Evolutionary conservation across 495 filamentous ascomycete genomes (phyloP).

Genomic region (Paragyromitra xinjiangensis): DNA sequence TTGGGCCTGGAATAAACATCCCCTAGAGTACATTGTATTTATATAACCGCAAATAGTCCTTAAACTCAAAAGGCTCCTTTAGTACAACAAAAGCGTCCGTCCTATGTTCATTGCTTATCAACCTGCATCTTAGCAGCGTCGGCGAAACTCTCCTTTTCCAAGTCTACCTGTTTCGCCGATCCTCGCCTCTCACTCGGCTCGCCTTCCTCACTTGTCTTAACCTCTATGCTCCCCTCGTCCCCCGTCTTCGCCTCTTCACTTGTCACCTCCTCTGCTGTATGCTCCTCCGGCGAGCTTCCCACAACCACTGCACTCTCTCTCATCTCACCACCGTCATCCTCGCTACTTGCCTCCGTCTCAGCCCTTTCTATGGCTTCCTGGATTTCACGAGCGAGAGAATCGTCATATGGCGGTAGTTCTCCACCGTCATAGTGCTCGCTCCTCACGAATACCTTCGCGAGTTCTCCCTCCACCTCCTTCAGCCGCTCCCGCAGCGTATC

Average conservation of each 20-base stretch:
- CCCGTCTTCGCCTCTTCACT: constrained; percentile 18
- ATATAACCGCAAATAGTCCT: background rate
- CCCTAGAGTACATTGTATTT: constrained; percentile 32
- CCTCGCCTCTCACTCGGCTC: background rate
- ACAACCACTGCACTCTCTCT: constrained; percentile 24
- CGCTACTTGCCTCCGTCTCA: constrained; percentile 32
- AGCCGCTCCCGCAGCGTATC: constrained; percentile 82
- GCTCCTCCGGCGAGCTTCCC: constrained; percentile 5
- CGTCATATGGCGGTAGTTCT: constrained; percentile 49
- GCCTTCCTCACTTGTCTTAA: constrained; percentile 28
- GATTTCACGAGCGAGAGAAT: background rate
- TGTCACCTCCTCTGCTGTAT: constrained; percentile 32
- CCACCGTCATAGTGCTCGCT: constrained; percentile 31
- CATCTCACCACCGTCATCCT: constrained; percentile 19
- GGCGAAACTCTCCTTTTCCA: constrained; percentile 34
- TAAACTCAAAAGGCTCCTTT: background rate
- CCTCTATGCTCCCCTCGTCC: constrained; percentile 6
- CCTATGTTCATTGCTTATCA: background rate
- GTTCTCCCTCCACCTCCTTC: constrained; percentile 76
- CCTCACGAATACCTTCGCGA: constrained; percentile 69
- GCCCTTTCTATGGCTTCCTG: constrained; percentile 42
- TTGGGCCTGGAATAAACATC: background rate
- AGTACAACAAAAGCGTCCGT: background rate
- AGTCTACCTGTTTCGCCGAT: background rate
- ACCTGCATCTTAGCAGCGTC: constrained; percentile 23